These are phyloP conservation scores for Nannochloropsis oceanica DNA, from an alignment of 108 stramenopile species.

Conservation along the genomic window DNA sequence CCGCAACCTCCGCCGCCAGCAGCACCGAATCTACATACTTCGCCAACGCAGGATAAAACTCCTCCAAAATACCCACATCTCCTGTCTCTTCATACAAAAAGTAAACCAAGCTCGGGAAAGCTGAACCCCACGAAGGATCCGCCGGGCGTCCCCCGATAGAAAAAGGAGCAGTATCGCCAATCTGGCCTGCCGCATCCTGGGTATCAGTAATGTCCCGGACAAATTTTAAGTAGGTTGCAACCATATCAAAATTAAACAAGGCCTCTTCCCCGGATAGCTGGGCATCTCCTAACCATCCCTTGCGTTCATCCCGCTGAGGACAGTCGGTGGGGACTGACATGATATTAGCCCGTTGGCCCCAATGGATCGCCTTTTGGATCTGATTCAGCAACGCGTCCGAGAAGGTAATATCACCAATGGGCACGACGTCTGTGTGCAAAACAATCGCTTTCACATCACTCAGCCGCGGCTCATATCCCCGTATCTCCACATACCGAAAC, in stretches of 20 bases:
- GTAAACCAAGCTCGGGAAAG: not conserved
- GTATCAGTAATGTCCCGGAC: slow-evolving; percentile 18
- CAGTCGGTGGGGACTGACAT: slow-evolving; percentile 33
- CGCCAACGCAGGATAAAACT: not conserved
- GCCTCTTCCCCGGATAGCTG: slow-evolving; percentile 23
- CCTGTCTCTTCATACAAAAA: not conserved
- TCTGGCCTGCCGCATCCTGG: slow-evolving; percentile 7
- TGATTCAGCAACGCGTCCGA: slow-evolving; percentile 19
- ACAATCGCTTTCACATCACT: slow-evolving; percentile 21
- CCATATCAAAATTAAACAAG: slow-evolving; percentile 21
- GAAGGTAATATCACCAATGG: slow-evolving; percentile 5
- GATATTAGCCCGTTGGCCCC: slow-evolving; percentile 19
- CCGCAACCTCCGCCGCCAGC: not conserved
- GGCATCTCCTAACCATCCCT: slow-evolving; percentile 30
- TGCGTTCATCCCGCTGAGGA: slow-evolving; percentile 18
- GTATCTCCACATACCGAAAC: slow-evolving; percentile 29
- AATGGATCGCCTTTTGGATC: slow-evolving; percentile 18
- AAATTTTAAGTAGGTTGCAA: slow-evolving; percentile 17
- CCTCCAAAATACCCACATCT: not conserved
- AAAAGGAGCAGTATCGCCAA: not conserved
- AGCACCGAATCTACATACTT: not conserved
- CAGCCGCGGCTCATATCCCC: not conserved
- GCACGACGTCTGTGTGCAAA: slow-evolving; percentile 14
- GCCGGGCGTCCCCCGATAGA: not conserved
- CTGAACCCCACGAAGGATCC: not conserved